Base-by-base conservation (phyloP, 2,329 filamentous ascomycete genomes). In the Hypomyces rosellus region DNA sequence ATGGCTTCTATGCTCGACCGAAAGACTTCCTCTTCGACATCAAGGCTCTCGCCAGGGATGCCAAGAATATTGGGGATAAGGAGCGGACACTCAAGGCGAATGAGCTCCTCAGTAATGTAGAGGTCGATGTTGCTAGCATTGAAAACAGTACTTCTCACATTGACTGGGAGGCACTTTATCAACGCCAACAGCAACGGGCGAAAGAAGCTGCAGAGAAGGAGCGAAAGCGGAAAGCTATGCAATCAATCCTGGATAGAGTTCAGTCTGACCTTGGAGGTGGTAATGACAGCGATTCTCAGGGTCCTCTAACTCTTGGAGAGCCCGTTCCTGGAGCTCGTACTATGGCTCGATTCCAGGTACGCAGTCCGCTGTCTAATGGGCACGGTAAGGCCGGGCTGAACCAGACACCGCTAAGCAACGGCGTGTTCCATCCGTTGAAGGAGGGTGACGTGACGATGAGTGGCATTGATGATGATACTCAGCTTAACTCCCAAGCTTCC, bases 1-100 rank as follows among this genome's bases (percentile, higher is more conserved):
- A 99, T 65, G 93, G 93, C 5, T 99, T 89, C 69, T 99, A 99
- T 69, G 89, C 90, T 59, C 83, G 91, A 11, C 89, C 91, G 0
- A 85, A 85, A 60, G 92, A 96, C 64, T 99, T 96, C 63, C 70
- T 95, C 46, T 84, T 84, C 38, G 93, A 99, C 64, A 88, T 97
- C 61, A 88, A 86, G 64, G 81, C 85, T 34, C 73, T 99, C 5
- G 85, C 86, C 18, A 92, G 89, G 65, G 93, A 99, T 69, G 85
- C 91, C 11, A 88, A 84, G 63, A 84, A 83, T 11, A 80, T 84
- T 51, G 88, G 86, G n/a, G 92, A 97, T 61, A 83, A 85, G 59
- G 87, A 95, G 55, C 79, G 89, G 38, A 82, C 85, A 2, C 72
- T 96, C 48, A 93, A 91, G 65, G 91, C 89, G 1, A 95, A 95